These are phyloP conservation scores for Suillus ampliporus DNA, from an alignment of 768 basidiomycete species.

Conservation along the genomic window DNA sequence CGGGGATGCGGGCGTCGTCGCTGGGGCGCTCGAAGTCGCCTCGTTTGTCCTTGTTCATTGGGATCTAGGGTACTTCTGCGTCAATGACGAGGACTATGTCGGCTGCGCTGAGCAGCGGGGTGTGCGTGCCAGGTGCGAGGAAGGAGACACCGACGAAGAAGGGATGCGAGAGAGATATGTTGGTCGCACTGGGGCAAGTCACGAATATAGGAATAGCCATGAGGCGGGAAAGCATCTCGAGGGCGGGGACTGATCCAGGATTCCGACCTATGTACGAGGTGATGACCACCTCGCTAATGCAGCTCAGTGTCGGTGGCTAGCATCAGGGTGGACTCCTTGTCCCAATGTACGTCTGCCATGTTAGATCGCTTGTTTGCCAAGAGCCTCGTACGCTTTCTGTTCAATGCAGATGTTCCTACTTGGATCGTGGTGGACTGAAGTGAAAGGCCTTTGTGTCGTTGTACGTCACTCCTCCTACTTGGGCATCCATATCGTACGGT, in stretches of 20 bases:
- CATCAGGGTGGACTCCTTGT: no score
- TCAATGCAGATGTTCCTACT: no score
- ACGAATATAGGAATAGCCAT: slow-evolving; percentile 62
- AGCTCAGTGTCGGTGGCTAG: no score
- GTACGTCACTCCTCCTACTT: no score
- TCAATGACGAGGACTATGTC: slow-evolving; percentile 74
- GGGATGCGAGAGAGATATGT: slow-evolving; percentile 62
- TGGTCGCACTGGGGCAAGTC: slow-evolving; percentile 55
- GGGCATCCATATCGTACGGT: no score
- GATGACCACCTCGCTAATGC: no score
- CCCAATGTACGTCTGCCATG: no score
- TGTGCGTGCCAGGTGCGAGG: slow-evolving; percentile 50
- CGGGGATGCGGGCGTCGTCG: slow-evolving; percentile 54
- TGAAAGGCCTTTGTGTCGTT: no score
- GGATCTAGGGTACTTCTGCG: slow-evolving; percentile 69
- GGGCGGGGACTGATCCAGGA: slow-evolving; percentile 47
- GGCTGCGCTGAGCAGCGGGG: slow-evolving; percentile 52
- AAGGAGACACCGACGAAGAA: slow-evolving; percentile 58
- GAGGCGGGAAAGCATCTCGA: slow-evolving; percentile 52
- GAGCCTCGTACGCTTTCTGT: no score
- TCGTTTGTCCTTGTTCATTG: slow-evolving; percentile 45
- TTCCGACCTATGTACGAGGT: slow-evolving; percentile 69
- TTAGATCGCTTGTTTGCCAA: no score
- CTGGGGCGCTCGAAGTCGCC: slow-evolving; percentile 41
- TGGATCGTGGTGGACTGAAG: no score